phyloP scores from a whole-genome alignment of 2,329 filamentous ascomycete species.

The Rhinocladiella mackenziei region DNA sequence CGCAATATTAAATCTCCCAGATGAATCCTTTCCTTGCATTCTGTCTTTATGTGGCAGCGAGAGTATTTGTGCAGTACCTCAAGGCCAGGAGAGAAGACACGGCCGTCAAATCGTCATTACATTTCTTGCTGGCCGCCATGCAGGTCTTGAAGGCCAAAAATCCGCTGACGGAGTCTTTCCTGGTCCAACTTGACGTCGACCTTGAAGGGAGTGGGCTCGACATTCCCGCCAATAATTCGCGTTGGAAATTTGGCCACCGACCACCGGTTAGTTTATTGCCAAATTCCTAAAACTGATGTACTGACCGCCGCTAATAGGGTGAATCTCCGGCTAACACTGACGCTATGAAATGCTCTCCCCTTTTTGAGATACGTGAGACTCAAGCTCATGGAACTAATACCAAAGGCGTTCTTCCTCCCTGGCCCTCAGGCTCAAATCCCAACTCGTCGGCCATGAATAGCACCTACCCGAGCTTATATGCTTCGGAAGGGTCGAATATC shows the following conservation, averaged over 20 bases:
- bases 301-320: conserved; percentile 17
- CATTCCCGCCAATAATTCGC: conserved; percentile 22
- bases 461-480: conserved; percentile 14
- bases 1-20: conserved; percentile 46
- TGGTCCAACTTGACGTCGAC: conserved; percentile 90
- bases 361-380: conserved; percentile 27
- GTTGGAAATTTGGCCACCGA: conserved; percentile 24
- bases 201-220: conserved; percentile 57
- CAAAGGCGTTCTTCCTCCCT: conserved; percentile 4
- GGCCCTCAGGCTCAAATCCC: not conserved
- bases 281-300: not conserved
- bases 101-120: conserved; percentile 73
- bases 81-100: conserved; percentile 84
- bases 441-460: conserved; percentile 1
- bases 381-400: conserved; percentile 6
- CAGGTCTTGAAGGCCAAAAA: conserved; percentile 82
- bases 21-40: conserved; percentile 96
- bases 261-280: conserved; percentile 14
- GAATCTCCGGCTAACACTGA: conserved; percentile 28
- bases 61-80: conserved; percentile 95
- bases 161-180: conserved; percentile 87
- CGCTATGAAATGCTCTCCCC: conserved; percentile 24
- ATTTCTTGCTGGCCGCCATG: conserved; percentile 87
- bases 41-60: conserved; percentile 89
- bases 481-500: conserved; percentile 7